These are phyloP conservation scores for Boletellus sp. DNA, from an alignment of 1,284 basidiomycete species.

Conservation along the genomic window DNA sequence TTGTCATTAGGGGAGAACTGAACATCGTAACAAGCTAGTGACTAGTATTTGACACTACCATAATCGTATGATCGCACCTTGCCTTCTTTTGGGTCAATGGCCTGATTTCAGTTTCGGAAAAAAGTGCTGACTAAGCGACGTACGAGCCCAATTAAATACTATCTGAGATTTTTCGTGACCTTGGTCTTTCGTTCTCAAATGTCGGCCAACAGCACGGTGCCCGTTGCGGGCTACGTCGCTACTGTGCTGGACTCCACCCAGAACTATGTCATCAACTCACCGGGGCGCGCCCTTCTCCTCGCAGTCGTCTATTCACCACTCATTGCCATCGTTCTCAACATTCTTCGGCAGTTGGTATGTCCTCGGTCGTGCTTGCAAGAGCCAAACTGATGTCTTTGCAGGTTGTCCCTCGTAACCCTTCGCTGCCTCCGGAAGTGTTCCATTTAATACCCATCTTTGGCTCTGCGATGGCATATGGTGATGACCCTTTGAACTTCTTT, in stretches of 20 bases:
- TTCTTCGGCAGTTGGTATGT: constrained; percentile 59
- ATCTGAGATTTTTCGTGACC: background rate
- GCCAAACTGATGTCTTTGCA: constrained; percentile 23
- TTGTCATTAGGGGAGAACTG: constrained; percentile 12
- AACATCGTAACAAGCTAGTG: background rate
- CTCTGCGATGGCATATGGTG: constrained; percentile 72
- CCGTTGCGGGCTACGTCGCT: constrained; percentile 25
- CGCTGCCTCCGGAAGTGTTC: constrained; percentile 74
- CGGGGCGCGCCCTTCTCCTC: constrained; percentile 23
- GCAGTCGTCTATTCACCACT: constrained; percentile 37
- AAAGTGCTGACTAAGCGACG: constrained; percentile 20
- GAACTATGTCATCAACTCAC: constrained; percentile 22
- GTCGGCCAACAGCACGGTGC: constrained; percentile 24
- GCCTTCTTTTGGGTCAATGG: constrained; percentile 7
- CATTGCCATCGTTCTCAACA: constrained; percentile 53
- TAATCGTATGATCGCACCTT: background rate
- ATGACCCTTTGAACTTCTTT: constrained; percentile 79
- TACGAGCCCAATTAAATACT: background rate
- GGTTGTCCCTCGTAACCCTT: constrained; percentile 53
- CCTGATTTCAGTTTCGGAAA: constrained; percentile 20
- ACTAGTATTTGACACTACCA: no score
- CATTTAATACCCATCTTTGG: constrained; percentile 77
- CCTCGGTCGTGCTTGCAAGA: background rate
- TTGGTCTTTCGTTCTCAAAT: constrained; percentile 18
- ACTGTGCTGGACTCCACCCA: constrained; percentile 16